These are phyloP conservation scores for Dioscorea alata DNA, from an alignment of 106 monocot species.

Conservation along the genomic window DNA sequence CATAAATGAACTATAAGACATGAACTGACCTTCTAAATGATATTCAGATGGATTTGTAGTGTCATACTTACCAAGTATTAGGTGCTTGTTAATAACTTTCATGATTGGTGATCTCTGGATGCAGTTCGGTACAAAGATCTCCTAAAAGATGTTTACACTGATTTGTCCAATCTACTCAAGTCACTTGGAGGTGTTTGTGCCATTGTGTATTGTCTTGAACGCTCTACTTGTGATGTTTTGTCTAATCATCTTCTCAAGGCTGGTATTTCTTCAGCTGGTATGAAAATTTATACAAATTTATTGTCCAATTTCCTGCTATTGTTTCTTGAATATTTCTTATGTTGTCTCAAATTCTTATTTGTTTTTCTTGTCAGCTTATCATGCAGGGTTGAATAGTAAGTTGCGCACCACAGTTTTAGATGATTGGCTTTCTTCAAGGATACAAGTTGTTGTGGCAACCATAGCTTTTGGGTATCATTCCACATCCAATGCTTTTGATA, in stretches of 20 bases:
- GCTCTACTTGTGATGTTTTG: conserved; percentile 72
- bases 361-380: conserved; percentile 56
- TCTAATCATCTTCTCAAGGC: conserved; percentile 46
- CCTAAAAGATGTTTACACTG: conserved; percentile 54
- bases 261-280: conserved; percentile 85
- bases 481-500: no score
- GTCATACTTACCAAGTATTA: no score
- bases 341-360: background rate
- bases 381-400: conserved; percentile 89
- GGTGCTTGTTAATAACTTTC: no score
- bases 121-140: conserved; percentile 97
- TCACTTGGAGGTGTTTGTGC: conserved; percentile 61
- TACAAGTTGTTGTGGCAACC: conserved; percentile 92
- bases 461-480: conserved; percentile 86
- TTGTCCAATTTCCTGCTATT: background rate
- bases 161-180: conserved; percentile 65
- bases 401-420: conserved; percentile 63
- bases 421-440: conserved; percentile 84
- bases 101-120: conserved; percentile 6
- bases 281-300: conserved; percentile 1
- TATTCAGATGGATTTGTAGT: no score
- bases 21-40: no score
- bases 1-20: no score
- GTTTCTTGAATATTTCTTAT: no score
- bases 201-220: conserved; percentile 92